Conservation (phyloP, 2,329 filamentous ascomycete genomes). For the Ophiostoma montium region DNA sequence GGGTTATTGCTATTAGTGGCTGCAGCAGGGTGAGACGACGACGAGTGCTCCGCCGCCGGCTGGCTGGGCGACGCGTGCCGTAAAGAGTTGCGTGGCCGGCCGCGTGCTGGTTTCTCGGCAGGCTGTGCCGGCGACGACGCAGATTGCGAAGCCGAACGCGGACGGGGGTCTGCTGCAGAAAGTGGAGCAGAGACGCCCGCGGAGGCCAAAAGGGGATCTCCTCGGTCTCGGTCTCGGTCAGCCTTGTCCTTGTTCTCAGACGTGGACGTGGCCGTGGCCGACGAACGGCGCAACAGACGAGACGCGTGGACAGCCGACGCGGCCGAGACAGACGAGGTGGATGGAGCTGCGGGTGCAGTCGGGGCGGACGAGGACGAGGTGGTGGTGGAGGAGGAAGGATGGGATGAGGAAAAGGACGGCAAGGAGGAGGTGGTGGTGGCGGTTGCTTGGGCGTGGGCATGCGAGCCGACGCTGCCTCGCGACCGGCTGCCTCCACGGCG, state of each 20-base stretch:
- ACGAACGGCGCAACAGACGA: neutral
- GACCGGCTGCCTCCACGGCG: conserved; percentile 14
- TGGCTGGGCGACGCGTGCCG: conserved; percentile 4
- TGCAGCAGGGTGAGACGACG: too few relatives aligned
- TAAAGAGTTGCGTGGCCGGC: conserved; percentile 6
- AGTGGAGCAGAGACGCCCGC: neutral
- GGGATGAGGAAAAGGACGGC: neutral
- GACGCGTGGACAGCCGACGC: too few relatives aligned
- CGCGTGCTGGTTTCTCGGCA: neutral
- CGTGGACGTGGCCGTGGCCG: neutral
- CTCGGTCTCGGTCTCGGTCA: neutral
- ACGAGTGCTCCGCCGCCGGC: too few relatives aligned
- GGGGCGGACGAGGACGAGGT: neutral
- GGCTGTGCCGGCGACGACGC: neutral
- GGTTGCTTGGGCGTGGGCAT: neutral
- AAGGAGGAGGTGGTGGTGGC: neutral
- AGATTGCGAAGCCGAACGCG: neutral
- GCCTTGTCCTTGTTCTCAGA: neutral
- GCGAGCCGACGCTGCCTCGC: conserved; percentile 9
- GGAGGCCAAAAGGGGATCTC: neutral
- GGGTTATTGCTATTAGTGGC: too few relatives aligned
- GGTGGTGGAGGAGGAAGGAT: too few relatives aligned
- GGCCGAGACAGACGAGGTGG: neutral
- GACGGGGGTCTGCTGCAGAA: neutral
- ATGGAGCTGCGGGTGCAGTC: neutral